Percentiles rank a stretch among this genome's conserved stretches.
phyloP scores from a whole-genome alignment of 495 filamentous ascomycete species.

The Cercophora samala region DNA sequence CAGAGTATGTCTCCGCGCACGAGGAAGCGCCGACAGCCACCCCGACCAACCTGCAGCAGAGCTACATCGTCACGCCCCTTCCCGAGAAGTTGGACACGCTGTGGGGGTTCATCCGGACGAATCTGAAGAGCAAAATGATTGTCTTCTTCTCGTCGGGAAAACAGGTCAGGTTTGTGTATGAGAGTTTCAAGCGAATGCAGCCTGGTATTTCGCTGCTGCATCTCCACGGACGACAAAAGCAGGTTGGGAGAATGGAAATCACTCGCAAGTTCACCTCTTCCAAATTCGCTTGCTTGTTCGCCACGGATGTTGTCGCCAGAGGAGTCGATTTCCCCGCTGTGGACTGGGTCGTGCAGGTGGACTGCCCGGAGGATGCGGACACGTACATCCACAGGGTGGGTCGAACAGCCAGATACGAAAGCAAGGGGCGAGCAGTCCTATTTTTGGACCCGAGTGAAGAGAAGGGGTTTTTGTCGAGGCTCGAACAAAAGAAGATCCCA shows the following conservation, averaged over 20 bases:
- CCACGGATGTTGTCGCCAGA: conserved; percentile 90
- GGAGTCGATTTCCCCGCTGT: conserved; percentile 95
- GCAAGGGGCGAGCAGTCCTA: conserved; percentile 78
- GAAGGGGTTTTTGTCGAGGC: conserved; percentile 71
- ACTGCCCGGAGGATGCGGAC: conserved; percentile 93
- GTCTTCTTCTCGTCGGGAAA: conserved; percentile 94
- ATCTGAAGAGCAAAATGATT: conserved; percentile 86
- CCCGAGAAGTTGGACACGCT: conserved; percentile 86
- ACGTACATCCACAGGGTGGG: conserved; percentile 98
- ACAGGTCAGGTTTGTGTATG: conserved; percentile 92
- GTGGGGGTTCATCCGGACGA: conserved; percentile 84
- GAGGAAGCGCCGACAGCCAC: conserved; percentile 79
- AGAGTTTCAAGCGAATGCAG: conserved; percentile 88
- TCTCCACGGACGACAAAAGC: conserved; percentile 92
- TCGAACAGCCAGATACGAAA: conserved; percentile 89
- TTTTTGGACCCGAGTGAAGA: conserved; percentile 93
- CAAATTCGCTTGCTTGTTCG: conserved; percentile 82
- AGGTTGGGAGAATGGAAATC: conserved; percentile 79
- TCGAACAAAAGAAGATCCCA: conserved; percentile 84
- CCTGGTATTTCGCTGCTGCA: conserved; percentile 94
- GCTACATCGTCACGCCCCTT: conserved; percentile 81
- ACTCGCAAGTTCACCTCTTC: conserved; percentile 74
- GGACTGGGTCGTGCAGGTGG: conserved; percentile 94
- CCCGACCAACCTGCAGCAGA: conserved; percentile 78
- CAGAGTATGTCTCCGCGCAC: conserved; percentile 93